Evolutionary conservation across 2,329 filamentous ascomycete species (phyloP), one percentile per base, ranked within the genome.

Genomic region (Colletotrichum karsti): DNA sequence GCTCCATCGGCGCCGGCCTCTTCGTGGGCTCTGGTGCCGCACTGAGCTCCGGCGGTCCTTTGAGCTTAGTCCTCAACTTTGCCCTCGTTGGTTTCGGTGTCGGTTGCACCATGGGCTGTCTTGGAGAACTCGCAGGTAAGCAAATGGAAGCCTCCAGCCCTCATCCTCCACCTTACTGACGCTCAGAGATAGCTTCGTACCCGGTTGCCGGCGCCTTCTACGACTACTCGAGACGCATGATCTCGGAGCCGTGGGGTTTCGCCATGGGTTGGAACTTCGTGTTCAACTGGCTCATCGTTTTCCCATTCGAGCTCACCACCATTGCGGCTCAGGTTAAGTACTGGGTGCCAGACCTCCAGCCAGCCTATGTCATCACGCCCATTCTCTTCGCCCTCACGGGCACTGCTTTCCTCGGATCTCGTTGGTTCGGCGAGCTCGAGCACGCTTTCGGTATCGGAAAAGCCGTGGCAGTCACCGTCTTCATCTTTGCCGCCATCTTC

Each of bases 401-500:
- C 20, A 81, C 85, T 57, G 81, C 84, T 58, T 73, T 84, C 28
- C 83, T 83, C 50, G 85, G 85, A 2, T 82, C 85, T 7, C 76
- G 73, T 44, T 80, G 80, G 69, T 84, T 80, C 68, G 83, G 74
- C 69, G 83, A 81, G 74, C 81, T 86, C 37, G 87, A 89, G 72
- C 87, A 87, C 62, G 71, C 82, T 15, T 82, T 88, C n/a, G 81
- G 81, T 30, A 76, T 84, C 9, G 81, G 87, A 67, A 88, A 88
- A 73, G 79, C 87, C 64, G 67, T 80, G 30, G 85, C 87, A 33
- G 80, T 86, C 70, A 76, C 84, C 24, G 84, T 85, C 18, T 91
- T 90, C 76, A 87, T 90, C 69, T 78, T 90, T 61, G 78, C 88
- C 5, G 86, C 84, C 15, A 83, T 88, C 56, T 79, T 88, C 58